Percentiles rank a stretch among this genome's conserved stretches.
phyloP scores from a whole-genome alignment of 2,329 filamentous ascomycete species.

The Calonectria hawksworthii region DNA sequence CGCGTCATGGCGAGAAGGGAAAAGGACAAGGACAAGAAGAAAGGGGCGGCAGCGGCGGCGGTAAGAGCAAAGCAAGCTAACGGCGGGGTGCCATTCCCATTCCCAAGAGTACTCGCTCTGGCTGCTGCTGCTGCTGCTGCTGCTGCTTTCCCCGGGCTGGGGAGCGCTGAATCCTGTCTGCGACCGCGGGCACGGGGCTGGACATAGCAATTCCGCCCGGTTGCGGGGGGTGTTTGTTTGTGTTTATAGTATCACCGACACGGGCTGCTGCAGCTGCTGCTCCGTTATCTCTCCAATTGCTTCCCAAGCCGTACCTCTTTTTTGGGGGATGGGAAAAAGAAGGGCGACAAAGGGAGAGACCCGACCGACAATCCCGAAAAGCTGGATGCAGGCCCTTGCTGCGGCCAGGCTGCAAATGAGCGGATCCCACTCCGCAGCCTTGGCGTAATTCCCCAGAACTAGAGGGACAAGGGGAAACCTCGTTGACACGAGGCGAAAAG shows the following conservation, averaged over 20 bases:
- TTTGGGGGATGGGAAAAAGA: background rate
- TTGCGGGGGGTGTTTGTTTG: background rate
- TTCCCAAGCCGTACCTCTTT: background rate
- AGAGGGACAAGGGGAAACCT: conserved; percentile 4
- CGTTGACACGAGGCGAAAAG: background rate
- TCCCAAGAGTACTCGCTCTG: background rate
- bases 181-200: background rate
- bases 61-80: background rate
- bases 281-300: background rate
- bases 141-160: background rate
- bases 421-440: conserved; percentile 24
- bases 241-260: background rate
- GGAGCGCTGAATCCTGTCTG: background rate
- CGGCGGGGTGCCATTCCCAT: conserved; percentile 17
- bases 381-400: conserved; percentile 12
- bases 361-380: background rate
- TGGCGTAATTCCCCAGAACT: conserved; percentile 41
- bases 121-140: background rate
- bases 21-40: background rate
- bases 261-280: background rate
- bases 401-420: conserved; percentile 3
- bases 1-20: conserved; percentile 32
- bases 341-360: background rate
- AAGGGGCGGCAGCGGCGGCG: background rate
- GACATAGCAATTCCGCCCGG: background rate